Percentiles rank a stretch among this genome's conserved stretches.
phyloP scores from a whole-genome alignment of 2,329 filamentous ascomycete species.

The Trichophyton mentagrophytes region DNA sequence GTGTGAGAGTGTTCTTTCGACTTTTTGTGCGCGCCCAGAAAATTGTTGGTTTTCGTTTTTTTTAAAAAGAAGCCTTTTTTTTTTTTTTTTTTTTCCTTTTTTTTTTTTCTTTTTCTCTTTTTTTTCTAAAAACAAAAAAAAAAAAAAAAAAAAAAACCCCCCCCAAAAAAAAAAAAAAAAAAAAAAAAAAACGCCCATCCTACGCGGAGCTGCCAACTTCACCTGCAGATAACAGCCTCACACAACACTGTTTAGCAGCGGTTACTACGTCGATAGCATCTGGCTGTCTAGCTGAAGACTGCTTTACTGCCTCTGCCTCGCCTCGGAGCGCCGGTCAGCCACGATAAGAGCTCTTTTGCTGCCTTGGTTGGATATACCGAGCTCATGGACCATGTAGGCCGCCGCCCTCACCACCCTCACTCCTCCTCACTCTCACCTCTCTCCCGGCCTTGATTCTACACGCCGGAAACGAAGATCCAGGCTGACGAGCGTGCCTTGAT shows the following conservation, averaged over 20 bases:
- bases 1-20: no score
- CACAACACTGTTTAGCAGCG: neutral
- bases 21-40: no score
- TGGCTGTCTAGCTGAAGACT: neutral
- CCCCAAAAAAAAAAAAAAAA: neutral
- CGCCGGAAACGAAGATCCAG: neutral
- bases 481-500: slow-evolving; percentile 16
- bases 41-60: no score
- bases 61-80: no score
- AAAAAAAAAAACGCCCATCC: neutral
- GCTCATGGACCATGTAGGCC: slow-evolving; percentile 12
- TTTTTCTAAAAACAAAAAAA: no score
- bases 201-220: no score
- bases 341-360: neutral
- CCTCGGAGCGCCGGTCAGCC: neutral
- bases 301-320: neutral
- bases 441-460: neutral
- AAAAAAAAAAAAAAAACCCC: neutral
- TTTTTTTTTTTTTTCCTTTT: no score
- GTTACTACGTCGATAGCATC: neutral
- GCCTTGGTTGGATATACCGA: neutral
- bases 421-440: neutral
- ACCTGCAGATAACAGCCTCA: neutral
- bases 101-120: no score
- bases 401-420: no score